Evolutionary conservation across 768 basidiomycete genomes (phyloP), one percentile per base, ranked within the genome.

Genomic region (Cystobasidiopsis lactophilus): DNA sequence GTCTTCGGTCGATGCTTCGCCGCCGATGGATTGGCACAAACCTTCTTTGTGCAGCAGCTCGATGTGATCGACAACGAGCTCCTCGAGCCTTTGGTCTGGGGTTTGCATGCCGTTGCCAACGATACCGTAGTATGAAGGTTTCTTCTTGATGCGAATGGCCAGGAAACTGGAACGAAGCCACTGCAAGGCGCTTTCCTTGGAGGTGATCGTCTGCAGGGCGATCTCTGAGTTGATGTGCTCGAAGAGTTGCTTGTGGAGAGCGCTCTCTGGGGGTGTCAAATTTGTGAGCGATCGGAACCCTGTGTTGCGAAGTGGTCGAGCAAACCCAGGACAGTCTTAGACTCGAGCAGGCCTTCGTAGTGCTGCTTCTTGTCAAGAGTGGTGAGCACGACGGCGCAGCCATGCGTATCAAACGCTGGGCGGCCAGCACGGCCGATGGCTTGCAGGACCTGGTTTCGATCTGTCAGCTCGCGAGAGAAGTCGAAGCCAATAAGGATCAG

Each of bases 181-280:
- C 16, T 72, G 68, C 59, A 80, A 81, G 1, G 86, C 91, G 5
- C 73, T 74, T 2, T 72, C 66, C 3, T 82, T 55, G 58, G 73
- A 71, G 3, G 72, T 76, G 61, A 98, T 88, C 0, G 89, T 88
- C 2, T 78, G 75, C 10, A 95, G 72, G 0, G 80, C 80, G 51
- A 95, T 80, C 68, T 98, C 91, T 1, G 85, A 85, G 62, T 95
- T 95, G 58, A 98, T 68, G 65, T 95, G 88, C 64, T 96, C 91
- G 2, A 77, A 69, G 5, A 98, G 74, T 62, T 83, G 82, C 46
- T 69, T 68, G 65, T 93, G 86, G 10, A 89, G 74, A 54, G 73
- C 53, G 41, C 0, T 14, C n/a, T 31, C 21, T n/a, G n/a, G n/a
- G n/a, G n/a, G n/a, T n/a, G n/a, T n/a, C n/a, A 33, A 1, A 1